Conservation (phyloP, 495 filamentous ascomycete species). For the Penicillium alfredii region DNA sequence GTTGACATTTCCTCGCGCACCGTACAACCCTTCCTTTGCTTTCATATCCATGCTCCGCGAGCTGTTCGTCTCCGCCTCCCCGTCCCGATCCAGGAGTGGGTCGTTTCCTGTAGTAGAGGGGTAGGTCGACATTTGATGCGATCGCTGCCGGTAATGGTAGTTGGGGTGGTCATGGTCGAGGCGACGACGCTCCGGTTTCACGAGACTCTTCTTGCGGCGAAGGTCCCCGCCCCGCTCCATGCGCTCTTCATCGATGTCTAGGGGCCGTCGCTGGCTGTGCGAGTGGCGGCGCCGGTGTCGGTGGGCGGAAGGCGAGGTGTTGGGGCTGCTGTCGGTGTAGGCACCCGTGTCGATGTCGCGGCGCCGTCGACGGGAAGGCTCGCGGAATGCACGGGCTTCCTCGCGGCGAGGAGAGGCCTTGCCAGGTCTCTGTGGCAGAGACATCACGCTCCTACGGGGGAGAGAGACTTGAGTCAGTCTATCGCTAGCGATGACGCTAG, state of each 20-base stretch:
- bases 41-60: slow-evolving; percentile 52
- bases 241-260: slow-evolving; percentile 36
- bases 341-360: slow-evolving; percentile 60
- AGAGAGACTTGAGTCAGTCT: neutral
- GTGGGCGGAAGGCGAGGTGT: slow-evolving; percentile 30
- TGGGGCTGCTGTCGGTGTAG: slow-evolving; percentile 43
- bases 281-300: slow-evolving; percentile 33
- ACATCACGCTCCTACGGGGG: slow-evolving; percentile 42
- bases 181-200: slow-evolving; percentile 79
- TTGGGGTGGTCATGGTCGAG: slow-evolving; percentile 83
- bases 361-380: slow-evolving; percentile 63
- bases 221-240: slow-evolving; percentile 27
- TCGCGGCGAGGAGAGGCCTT: slow-evolving; percentile 54
- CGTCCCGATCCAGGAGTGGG: slow-evolving; percentile 68
- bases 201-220: slow-evolving; percentile 72
- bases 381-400: slow-evolving; percentile 54
- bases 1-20: slow-evolving; percentile 37
- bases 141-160: slow-evolving; percentile 84
- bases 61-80: slow-evolving; percentile 50
- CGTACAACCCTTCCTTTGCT: slow-evolving; percentile 32
- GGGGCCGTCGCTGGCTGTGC: slow-evolving; percentile 27
- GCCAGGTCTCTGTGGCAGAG: slow-evolving; percentile 60
- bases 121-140: slow-evolving; percentile 70
- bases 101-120: slow-evolving; percentile 92
- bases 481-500: neutral